phyloP scores from a whole-genome alignment of 257 asterid species.

The Asclepias syriaca region DNA sequence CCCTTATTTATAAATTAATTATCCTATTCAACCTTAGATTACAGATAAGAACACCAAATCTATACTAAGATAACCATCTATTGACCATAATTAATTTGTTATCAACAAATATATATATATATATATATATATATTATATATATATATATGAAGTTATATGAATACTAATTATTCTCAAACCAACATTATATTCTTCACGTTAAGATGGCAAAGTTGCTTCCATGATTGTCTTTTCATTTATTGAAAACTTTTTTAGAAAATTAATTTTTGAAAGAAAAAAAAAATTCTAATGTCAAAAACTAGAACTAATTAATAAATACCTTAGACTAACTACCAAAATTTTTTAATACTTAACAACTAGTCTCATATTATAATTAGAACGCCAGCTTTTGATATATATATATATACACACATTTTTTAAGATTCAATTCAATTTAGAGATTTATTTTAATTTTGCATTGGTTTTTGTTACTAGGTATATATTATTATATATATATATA shows the following conservation, averaged over 20 bases:
- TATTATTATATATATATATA: not conserved
- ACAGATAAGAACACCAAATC: too few species aligned
- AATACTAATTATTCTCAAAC: conserved; percentile 9
- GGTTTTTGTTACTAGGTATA: conserved; percentile 1
- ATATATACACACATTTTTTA: too few species aligned
- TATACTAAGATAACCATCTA: too few species aligned
- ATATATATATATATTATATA: too few species aligned
- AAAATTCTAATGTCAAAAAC: not conserved
- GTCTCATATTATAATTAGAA: too few species aligned
- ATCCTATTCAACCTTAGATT: not conserved
- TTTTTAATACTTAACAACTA: not conserved
- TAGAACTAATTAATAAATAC: not conserved
- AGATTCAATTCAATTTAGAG: not conserved
- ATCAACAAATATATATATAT: too few species aligned
- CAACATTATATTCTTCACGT: conserved; percentile 14
- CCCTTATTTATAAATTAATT: too few species aligned
- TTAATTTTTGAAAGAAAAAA: not conserved
- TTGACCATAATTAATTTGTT: too few species aligned
- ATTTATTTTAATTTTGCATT: conserved; percentile 3
- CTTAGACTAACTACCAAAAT: conserved; percentile 8
- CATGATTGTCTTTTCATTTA: conserved; percentile 9
- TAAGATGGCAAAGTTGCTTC: conserved; percentile 14
- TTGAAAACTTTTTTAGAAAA: not conserved
- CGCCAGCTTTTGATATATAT: too few species aligned
- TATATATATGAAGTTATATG: too few species aligned